Evolutionary conservation across 192 early-diverging fungal genomes (phyloP).

Genomic region (Phycomyces blakesleeanus): DNA sequence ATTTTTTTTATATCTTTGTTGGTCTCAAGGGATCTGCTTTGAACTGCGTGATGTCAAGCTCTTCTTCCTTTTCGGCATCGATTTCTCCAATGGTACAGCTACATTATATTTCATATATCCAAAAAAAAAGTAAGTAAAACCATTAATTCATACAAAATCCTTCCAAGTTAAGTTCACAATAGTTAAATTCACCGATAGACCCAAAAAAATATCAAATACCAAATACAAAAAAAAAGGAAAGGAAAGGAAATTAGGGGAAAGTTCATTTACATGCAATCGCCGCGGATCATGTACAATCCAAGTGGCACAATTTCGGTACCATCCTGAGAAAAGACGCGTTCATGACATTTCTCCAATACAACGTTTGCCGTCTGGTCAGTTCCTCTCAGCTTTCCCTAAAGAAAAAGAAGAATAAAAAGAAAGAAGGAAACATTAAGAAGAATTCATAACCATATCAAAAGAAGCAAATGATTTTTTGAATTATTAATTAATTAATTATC

Average conservation of each 20-base stretch:
- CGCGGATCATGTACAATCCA: slow-evolving; percentile 53
- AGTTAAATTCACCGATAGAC: no score
- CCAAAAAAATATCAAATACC: no score
- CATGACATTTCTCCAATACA: slow-evolving; percentile 45
- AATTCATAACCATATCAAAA: no score
- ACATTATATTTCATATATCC: not conserved
- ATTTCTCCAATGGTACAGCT: slow-evolving; percentile 38
- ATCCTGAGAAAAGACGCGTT: slow-evolving; percentile 49
- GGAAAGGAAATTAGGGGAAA: no score
- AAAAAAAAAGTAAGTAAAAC: not conserved
- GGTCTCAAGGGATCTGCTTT: slow-evolving; percentile 29
- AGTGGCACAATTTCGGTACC: slow-evolving; percentile 46
- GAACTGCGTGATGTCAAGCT: slow-evolving; percentile 31
- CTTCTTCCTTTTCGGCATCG: slow-evolving; percentile 33
- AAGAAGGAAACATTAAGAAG: no score
- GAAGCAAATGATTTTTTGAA: no score
- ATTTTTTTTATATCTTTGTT: slow-evolving; percentile 6
- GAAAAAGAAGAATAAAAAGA: no score
- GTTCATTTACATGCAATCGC: slow-evolving; percentile 50
- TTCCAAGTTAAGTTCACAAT: not conserved
- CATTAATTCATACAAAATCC: not conserved
- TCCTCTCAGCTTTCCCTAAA: slow-evolving; percentile 53
- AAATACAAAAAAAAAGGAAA: no score
- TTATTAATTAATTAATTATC: no score
- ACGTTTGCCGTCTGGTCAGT: slow-evolving; percentile 54